phyloP scores from a whole-genome alignment of 1,284 basidiomycete species.

The Trametes versicolor region DNA sequence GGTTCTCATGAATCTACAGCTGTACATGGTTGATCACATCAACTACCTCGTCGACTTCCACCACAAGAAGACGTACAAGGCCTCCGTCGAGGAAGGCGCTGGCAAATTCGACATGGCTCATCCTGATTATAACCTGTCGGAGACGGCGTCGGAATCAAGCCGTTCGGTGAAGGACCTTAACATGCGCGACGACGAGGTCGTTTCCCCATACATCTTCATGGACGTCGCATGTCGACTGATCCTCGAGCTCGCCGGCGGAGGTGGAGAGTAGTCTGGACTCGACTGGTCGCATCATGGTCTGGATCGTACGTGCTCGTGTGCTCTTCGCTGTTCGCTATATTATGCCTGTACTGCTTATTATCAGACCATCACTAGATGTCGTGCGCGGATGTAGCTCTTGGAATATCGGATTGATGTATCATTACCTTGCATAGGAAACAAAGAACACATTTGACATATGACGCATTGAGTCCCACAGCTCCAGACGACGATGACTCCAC shows the following conservation, averaged over 20 bases:
- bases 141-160: conserved; percentile 57
- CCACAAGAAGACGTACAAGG: conserved; percentile 91
- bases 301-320: conserved; percentile 34
- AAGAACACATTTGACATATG: conserved; percentile 22
- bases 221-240: conserved; percentile 92
- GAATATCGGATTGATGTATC: conserved; percentile 29
- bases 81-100: conserved; percentile 67
- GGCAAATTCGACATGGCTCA: conserved; percentile 75
- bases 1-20: conserved; percentile 96
- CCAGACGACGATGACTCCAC: conserved; percentile 8
- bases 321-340: conserved; percentile 33
- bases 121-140: conserved; percentile 58
- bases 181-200: conserved; percentile 76
- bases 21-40: conserved; percentile 94
- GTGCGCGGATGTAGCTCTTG: conserved; percentile 36
- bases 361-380: conserved; percentile 26
- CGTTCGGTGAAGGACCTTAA: conserved; percentile 60
- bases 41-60: conserved; percentile 99
- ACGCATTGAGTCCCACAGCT: conserved; percentile 15
- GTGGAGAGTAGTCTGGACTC: conserved; percentile 43
- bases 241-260: conserved; percentile 82
- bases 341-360: conserved; percentile 38
- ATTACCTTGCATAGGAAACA: conserved; percentile 18
- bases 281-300: conserved; percentile 16
- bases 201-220: conserved; percentile 96